Conservation (phyloP, 139 green algal genomes). For the Yamagishiella unicocca region DNA sequence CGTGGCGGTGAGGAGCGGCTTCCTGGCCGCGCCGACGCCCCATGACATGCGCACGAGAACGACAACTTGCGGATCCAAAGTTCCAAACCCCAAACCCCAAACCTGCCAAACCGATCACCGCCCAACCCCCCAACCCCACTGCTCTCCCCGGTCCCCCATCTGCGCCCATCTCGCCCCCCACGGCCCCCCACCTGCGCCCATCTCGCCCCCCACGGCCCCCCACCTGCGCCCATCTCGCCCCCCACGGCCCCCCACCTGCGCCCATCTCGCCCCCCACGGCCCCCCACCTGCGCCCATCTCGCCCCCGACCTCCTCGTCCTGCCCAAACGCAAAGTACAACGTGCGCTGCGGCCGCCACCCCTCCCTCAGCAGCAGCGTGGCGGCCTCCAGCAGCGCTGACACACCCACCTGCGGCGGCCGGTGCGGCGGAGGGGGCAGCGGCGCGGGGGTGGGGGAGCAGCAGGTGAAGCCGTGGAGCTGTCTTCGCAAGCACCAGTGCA, state of each 20-base stretch:
- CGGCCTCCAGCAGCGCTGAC: constrained; percentile 75
- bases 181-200: too few species aligned
- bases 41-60: too few species aligned
- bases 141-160: too few species aligned
- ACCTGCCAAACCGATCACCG: neutral
- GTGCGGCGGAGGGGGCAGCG: neutral
- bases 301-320: constrained; percentile 87
- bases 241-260: neutral
- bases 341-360: constrained; percentile 66
- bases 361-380: constrained; percentile 63
- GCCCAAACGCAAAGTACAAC: constrained; percentile 79
- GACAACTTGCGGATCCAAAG: too few species aligned
- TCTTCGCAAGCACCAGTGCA: too few species aligned
- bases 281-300: constrained; percentile 54
- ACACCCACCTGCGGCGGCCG: constrained; percentile 60
- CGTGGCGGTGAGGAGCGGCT: too few species aligned
- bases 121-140: neutral
- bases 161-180: too few species aligned
- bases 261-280: neutral
- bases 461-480: too few species aligned
- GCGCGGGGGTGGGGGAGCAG: neutral
- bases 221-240: too few species aligned
- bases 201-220: too few species aligned
- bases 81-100: neutral
- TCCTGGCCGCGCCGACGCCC: too few species aligned